Evolutionary conservation across 2,329 filamentous ascomycete species (phyloP).

Genomic region (Hypoxylon sp.): DNA sequence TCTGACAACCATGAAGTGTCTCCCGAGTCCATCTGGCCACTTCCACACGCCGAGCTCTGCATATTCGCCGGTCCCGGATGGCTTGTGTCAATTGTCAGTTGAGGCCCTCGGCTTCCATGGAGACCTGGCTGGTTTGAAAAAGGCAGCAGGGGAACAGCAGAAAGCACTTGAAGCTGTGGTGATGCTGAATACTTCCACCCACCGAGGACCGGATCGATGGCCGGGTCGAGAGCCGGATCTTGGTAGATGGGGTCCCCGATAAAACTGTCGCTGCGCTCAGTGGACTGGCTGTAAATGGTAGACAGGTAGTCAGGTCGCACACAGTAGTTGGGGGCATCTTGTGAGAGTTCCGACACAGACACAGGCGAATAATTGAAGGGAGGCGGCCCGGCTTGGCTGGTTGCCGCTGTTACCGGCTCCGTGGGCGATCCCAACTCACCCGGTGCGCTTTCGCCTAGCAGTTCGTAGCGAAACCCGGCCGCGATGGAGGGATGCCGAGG

Average conservation of each 20-base stretch:
- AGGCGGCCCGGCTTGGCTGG: neutral
- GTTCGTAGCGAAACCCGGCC: neutral
- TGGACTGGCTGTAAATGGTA: neutral
- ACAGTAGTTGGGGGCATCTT: neutral
- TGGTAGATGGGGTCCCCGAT: neutral
- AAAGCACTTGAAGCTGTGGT: neutral
- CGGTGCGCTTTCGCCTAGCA: neutral
- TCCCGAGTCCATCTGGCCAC: neutral
- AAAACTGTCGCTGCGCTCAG: neutral
- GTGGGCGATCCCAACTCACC: neutral
- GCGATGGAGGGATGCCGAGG: too few relatives aligned
- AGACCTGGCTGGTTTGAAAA: neutral
- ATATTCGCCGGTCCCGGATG: neutral
- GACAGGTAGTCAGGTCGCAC: neutral
- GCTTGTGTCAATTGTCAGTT: constrained; percentile 6
- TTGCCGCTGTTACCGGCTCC: neutral
- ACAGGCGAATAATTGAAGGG: neutral
- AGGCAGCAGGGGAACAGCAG: neutral
- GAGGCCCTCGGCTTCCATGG: neutral
- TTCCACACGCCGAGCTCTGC: neutral
- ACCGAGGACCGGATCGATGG: neutral
- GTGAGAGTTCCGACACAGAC: neutral
- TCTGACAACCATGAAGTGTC: neutral
- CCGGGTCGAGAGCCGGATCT: neutral
- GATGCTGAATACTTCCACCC: neutral